Base-by-base conservation (phyloP, 371 early-diverging fungal species). In the Mucor piriformis region DNA sequence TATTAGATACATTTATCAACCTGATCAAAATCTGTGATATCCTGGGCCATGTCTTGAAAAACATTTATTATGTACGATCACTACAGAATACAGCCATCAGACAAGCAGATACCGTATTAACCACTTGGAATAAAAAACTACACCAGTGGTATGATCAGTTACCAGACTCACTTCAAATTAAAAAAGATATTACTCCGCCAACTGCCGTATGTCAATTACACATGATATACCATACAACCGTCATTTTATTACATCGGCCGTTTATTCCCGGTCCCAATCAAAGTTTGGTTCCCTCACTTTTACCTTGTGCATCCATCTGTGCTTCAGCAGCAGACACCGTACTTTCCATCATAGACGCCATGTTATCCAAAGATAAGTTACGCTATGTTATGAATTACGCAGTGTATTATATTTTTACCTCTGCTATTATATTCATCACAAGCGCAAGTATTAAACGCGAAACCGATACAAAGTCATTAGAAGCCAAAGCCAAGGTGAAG, bases 241-340 rank as follows among this genome's bases (percentile, higher is more conserved):
- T 72, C n/a, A 79, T 76, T 15, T 44, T 76, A 6, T 63, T 79
- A 3, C 79, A 79, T 50, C 68, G 79, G 33, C 70, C 79, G 10
- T 74, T 76, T 61, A 74, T 74, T 48, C 66, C 76, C 20, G 73
- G 67, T 3, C 67, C 74, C 6, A 55, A 62, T 16, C 66, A 67
- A 32, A 54, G 54, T 12, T 49, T 62, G 15, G 50, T 62, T 12
- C 63, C 69, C 6, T 54, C 64, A 0, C 67, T 80, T 3, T 54
- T 77, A 29, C 79, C 81, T 1, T 72, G 69, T 16, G 67, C 65
- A 34, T 70, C 80, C 16, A 69, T 79, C 15, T 83, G 83, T 48
- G 67, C 71, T 1, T 72, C 74, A 6, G 76, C 81, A 6, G 82
- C 85, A 1, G 74, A 74, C 12, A 61, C 79, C 0, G 79, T 83